phyloP scores from a whole-genome alignment of 2,329 filamentous ascomycete species.

The Aspergillus puulaauensis region DNA sequence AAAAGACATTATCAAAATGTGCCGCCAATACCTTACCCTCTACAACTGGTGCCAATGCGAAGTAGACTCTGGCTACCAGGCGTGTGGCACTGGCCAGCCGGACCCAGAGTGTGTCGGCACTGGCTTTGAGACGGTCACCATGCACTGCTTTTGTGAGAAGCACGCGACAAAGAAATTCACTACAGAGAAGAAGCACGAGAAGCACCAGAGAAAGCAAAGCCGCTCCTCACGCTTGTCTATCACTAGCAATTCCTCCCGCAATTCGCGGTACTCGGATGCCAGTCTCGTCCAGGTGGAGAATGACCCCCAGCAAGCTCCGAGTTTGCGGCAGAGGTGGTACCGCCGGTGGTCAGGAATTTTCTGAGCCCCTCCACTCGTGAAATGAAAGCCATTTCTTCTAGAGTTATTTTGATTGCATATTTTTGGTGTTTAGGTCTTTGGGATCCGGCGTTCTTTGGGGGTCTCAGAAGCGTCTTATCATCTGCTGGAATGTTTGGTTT shows the following conservation, averaged over 20 bases:
- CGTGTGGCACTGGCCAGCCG: constrained; percentile 25
- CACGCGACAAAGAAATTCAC: constrained; percentile 35
- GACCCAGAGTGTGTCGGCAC: constrained; percentile 23
- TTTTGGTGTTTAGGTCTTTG: neutral
- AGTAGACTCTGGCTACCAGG: constrained; percentile 32
- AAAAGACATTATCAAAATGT: constrained; percentile 26
- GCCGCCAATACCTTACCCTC: constrained; percentile 36
- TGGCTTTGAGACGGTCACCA: constrained; percentile 35
- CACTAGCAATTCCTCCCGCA: neutral
- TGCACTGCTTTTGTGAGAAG: constrained; percentile 40
- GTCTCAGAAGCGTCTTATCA: neutral
- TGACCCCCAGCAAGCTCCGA: constrained; percentile 13
- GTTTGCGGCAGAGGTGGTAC: constrained; percentile 30
- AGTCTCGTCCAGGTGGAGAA: constrained; percentile 23
- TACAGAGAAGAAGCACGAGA: constrained; percentile 31
- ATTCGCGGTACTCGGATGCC: neutral
- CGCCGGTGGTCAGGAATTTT: constrained; percentile 28
- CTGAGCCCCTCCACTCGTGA: constrained; percentile 5
- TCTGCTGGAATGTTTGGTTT: neutral
- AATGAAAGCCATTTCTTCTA: neutral
- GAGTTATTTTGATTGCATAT: neutral
- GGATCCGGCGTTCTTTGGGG: neutral
- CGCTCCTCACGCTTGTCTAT: constrained; percentile 1
- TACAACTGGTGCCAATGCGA: constrained; percentile 42
- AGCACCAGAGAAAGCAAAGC: constrained; percentile 24